Conservation (phyloP, 805 yeast species). For the Metschnikowia hibisci region DNA sequence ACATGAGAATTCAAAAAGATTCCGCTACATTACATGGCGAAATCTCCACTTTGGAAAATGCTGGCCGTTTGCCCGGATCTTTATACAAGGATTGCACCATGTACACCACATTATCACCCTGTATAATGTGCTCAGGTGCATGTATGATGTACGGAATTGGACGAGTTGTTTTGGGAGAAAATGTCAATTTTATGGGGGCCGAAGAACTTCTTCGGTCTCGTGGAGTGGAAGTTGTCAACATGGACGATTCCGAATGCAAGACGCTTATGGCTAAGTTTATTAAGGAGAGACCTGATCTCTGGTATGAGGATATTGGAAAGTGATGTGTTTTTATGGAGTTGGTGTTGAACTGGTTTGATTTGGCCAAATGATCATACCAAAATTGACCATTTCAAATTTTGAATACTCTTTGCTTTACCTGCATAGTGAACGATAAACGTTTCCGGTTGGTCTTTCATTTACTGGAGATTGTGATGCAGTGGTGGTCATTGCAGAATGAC, state of each 20-base stretch:
- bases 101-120: constrained; percentile 91
- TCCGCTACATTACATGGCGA: constrained; percentile 91
- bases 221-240: constrained; percentile 70
- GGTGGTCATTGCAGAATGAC: too few relatives aligned
- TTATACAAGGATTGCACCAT: constrained; percentile 81
- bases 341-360: too few relatives aligned
- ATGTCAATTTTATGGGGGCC: constrained; percentile 76
- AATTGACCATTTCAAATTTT: too few relatives aligned
- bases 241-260: constrained; percentile 59
- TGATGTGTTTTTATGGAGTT: too few relatives aligned
- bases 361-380: too few relatives aligned
- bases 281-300: constrained; percentile 66
- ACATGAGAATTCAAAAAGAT: constrained; percentile 78
- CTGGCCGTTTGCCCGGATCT: constrained; percentile 81
- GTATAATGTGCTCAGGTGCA: constrained; percentile 95
- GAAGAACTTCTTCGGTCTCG: constrained; percentile 65
- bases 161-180: constrained; percentile 87
- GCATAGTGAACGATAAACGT: too few relatives aligned
- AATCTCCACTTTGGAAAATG: constrained; percentile 81
- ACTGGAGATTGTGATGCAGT: too few relatives aligned
- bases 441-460: too few relatives aligned
- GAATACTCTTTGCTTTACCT: too few relatives aligned
- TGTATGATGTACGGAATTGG: constrained; percentile 83
- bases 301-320: constrained; percentile 79
- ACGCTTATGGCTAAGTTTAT: constrained; percentile 76